Percentiles rank a stretch among this genome's conserved stretches.
phyloP scores from a whole-genome alignment of 2,329 filamentous ascomycete genomes.

The Epichloe baconii region DNA sequence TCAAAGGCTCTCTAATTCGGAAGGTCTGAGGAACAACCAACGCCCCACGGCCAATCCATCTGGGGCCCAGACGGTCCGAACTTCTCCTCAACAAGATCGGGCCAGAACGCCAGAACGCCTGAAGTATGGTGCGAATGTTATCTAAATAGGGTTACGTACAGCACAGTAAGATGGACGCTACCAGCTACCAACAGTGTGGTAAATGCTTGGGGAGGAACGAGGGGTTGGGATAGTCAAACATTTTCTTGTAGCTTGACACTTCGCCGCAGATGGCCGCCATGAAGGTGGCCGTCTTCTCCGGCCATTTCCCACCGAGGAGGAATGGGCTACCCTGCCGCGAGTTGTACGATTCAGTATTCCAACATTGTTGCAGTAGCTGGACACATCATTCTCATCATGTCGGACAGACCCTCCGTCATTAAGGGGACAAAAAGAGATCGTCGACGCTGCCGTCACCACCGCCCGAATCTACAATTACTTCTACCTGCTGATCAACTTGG shows the following conservation, averaged over 20 bases:
- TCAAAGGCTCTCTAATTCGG: not conserved
- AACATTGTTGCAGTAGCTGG: conserved; percentile 50
- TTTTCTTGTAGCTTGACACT: not conserved
- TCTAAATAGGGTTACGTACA: no score
- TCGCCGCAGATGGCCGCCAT: not conserved
- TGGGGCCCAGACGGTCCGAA: not conserved
- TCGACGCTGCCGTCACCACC: conserved; percentile 50
- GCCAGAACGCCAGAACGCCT: not conserved
- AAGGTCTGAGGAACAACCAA: not conserved
- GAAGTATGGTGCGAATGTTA: no score
- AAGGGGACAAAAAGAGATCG: conserved; percentile 47
- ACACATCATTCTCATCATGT: conserved; percentile 51
- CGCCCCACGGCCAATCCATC: not conserved
- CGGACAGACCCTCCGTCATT: conserved; percentile 51
- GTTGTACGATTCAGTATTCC: conserved; percentile 51
- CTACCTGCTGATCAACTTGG: conserved; percentile 61
- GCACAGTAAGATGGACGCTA: not conserved
- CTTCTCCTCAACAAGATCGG: not conserved
- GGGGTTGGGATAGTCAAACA: no score
- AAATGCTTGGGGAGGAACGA: not conserved
- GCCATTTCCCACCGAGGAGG: conserved; percentile 17
- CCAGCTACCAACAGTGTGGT: not conserved
- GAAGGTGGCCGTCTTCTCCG: not conserved
- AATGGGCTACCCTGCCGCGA: conserved; percentile 37
- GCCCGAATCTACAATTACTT: conserved; percentile 56